These are phyloP conservation scores for Salix arbutifolia DNA, from an alignment of 345 rosid genomes.

Conservation along the genomic window DNA sequence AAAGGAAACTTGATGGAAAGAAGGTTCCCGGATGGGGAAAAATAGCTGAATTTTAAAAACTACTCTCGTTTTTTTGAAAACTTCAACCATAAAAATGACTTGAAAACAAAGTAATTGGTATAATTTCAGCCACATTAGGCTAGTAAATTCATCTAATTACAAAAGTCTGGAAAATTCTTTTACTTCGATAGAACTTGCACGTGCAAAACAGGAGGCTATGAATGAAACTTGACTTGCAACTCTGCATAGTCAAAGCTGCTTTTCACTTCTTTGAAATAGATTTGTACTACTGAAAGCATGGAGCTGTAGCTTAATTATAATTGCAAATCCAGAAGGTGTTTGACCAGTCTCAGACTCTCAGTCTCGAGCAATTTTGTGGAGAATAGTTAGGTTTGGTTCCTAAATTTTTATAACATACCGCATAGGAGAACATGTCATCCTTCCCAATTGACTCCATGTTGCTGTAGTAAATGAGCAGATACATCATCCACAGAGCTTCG, in stretches of 20 bases:
- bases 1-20: background rate
- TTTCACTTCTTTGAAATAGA: background rate
- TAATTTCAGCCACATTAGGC: background rate
- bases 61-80: background rate
- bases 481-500: constrained; percentile 75
- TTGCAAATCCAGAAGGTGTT: background rate
- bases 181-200: background rate
- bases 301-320: background rate
- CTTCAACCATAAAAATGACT: background rate
- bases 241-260: background rate
- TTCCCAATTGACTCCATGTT: constrained; percentile 36
- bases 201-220: background rate
- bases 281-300: background rate
- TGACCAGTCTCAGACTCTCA: background rate
- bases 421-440: constrained; percentile 65
- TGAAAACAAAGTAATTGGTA: background rate
- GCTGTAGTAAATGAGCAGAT: constrained; percentile 62
- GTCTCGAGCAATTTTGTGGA: background rate
- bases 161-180: background rate
- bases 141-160: background rate
- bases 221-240: background rate
- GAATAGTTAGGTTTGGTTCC: background rate
- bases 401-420: constrained; percentile 44
- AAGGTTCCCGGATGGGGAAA: background rate
- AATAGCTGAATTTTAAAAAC: background rate